Conservation (phyloP, 2,329 filamentous ascomycete species). For the Neocatenulostroma microsporum region DNA sequence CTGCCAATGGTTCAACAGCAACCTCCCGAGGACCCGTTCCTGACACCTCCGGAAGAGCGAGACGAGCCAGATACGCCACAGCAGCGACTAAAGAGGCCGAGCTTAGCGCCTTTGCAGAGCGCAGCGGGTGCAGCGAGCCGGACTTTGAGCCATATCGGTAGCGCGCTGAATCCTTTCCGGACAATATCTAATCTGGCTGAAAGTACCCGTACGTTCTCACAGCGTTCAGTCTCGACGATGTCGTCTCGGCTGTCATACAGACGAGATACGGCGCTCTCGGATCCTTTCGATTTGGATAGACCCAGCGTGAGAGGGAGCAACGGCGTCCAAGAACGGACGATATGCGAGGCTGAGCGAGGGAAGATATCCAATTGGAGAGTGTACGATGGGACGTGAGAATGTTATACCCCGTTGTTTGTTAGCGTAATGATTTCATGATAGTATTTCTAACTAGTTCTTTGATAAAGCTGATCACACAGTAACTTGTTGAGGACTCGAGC, state of each 20-base stretch:
- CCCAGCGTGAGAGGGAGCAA: constrained; percentile 7
- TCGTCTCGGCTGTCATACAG: constrained; percentile 3
- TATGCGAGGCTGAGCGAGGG: neutral
- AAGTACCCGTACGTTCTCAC: neutral
- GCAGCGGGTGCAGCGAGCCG: constrained; percentile 11
- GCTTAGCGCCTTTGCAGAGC: constrained; percentile 12
- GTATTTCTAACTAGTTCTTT: no score
- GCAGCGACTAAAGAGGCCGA: constrained; percentile 6
- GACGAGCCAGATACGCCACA: constrained; percentile 2
- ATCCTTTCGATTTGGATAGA: constrained; percentile 13
- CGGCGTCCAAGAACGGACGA: neutral
- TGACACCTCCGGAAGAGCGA: constrained; percentile 14
- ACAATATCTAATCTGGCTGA: constrained; percentile 2
- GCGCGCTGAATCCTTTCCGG: constrained; percentile 10
- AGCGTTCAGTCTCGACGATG: constrained; percentile 7
- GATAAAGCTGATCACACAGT: no score
- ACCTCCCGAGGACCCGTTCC: constrained; percentile 23
- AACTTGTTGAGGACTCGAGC: no score
- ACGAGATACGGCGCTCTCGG: constrained; percentile 9
- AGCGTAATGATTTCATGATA: no score
- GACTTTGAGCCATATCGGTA: constrained; percentile 14
- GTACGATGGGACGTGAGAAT: neutral
- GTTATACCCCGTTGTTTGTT: no score
- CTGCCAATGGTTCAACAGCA: constrained; percentile 16
- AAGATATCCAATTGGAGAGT: neutral